Evolutionary conservation across 306 rosid genomes (phyloP).

Genomic region (Datisca glomerata): DNA sequence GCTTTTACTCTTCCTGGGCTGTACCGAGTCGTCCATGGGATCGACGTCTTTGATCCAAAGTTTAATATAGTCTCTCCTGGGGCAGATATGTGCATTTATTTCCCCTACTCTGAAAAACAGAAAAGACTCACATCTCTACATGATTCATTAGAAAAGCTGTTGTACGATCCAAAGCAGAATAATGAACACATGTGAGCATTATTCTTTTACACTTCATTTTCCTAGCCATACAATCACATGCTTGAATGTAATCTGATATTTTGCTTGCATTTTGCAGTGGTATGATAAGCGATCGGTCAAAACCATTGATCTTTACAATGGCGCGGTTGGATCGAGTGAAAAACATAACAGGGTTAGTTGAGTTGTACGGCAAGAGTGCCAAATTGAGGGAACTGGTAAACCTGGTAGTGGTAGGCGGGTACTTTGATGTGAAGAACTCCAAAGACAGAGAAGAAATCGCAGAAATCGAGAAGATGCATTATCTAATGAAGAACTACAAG

Average conservation of each 20-base stretch:
- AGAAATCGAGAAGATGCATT: constrained; percentile 92
- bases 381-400: constrained; percentile 77
- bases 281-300: constrained; percentile 47
- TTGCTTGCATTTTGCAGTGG: constrained; percentile 43
- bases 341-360: constrained; percentile 78
- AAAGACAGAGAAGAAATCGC: constrained; percentile 80
- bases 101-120: constrained; percentile 68
- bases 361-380: constrained; percentile 55
- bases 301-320: constrained; percentile 87
- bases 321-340: constrained; percentile 78
- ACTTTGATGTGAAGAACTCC: constrained; percentile 60
- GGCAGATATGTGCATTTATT: constrained; percentile 78
- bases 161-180: constrained; percentile 50
- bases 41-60: constrained; percentile 96
- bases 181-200: constrained; percentile 63
- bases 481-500: constrained; percentile 39
- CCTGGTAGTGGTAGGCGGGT: constrained; percentile 79
- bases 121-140: constrained; percentile 73
- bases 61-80: constrained; percentile 97
- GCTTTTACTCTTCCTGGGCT: constrained; percentile 87
- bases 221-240: not conserved
- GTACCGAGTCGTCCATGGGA: constrained; percentile 89
- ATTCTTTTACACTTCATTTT: not conserved
- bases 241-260: too few relatives aligned
- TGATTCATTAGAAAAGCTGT: constrained; percentile 56